Base-by-base conservation (phyloP, 257 asterid species). In the Striga asiatica region DNA sequence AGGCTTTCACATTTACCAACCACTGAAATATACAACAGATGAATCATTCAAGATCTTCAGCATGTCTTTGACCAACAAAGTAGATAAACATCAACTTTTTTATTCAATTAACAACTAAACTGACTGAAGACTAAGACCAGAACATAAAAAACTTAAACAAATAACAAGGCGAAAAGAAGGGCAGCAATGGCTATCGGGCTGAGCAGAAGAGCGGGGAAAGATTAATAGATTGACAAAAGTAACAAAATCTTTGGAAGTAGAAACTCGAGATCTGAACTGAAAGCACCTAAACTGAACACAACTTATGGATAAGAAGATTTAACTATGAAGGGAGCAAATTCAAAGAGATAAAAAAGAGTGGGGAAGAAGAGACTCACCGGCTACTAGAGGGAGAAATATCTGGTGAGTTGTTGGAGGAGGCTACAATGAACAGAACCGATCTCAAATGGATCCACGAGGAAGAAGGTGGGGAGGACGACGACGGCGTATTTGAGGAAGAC, bases 401-500 rank as follows among this genome's bases (percentile, higher is more conserved):
- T 54, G 85, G 89, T 64, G 97, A 78, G 58, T 93, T 56, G 68
- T 68, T 71, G 65, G 81, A 82, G 23, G 93, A 84, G 48, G 95
- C 85, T 48, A 84, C 86, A 43, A 88, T 69, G 73, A 78, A 84
- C 65, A 84, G 75, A 68, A 84, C 91, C 84, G 97, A 88, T 82
- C 97, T 84, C 83, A 88, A 75, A 68, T 84, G 89, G 74, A 82
- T 78, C 97, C 95, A 84, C 71, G 95, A 80, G 46, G 82, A 78
- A 46, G 96, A 73, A 8, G 83, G 67, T 12, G 89, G 68, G 1
- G 88, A 78, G 20, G 94, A 75, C 32, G 91, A 65, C 58, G 25
- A 43, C 41, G 41, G 41, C 46, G 73, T n/a, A 60, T 64, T 64
- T 23, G 81, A 66, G 18, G 87, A 76, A 2, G 96, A 88, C 49